Evolutionary conservation across 805 yeast species (phyloP), one percentile per base, ranked within the genome.

Genomic region (Diddensiella santjacobensis): DNA sequence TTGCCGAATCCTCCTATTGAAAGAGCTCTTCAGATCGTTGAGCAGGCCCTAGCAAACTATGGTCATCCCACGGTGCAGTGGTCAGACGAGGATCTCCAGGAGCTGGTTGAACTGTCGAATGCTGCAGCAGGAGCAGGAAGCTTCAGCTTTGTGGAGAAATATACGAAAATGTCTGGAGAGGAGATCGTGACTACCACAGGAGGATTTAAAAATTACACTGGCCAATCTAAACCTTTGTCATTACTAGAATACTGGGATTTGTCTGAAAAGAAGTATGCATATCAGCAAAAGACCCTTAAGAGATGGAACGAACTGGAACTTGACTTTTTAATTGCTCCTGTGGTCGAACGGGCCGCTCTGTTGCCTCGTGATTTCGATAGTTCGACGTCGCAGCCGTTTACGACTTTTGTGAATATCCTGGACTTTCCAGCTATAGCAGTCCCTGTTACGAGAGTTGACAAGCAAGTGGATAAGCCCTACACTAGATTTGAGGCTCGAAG

Each of bases 361-460:
- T 24, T 44, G 22, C 22, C 33, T 20, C 13, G 20, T 18, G 4
- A 36, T 3, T 15, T 44, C 31, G 31, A 35, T 13, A 11, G 10
- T 6, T 11, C 18, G 13, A 13, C 22, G 29, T 6, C 23, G 2
- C 18, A 60, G 45, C 87, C 88, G 38, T 86, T 86, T 71, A 84
- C 91, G 3, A 69, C 88, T 2, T 72, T 83, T 53, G 86, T 80
- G 78, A 85, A 86, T 67, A 61, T 84, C 50, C 65, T 84, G 53
- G 95, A 86, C 64, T 72, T 79, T 59, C 89, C 95, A 36, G 78
- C 81, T 35, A 76, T 63, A 2, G 58, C 62, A 6, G 54, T 63
- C 44, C 67, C 67, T 13, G 48, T 42, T 3, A 41, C 47, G 8
- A 37, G 33, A 2, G 68, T 70, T 2, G 64, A 24, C 40, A 51